Percentiles rank a stretch among this genome's conserved stretches.
Evolutionary conservation across 2,329 filamentous ascomycete genomes (phyloP).

Genomic region (Colletotrichum destructivum): DNA sequence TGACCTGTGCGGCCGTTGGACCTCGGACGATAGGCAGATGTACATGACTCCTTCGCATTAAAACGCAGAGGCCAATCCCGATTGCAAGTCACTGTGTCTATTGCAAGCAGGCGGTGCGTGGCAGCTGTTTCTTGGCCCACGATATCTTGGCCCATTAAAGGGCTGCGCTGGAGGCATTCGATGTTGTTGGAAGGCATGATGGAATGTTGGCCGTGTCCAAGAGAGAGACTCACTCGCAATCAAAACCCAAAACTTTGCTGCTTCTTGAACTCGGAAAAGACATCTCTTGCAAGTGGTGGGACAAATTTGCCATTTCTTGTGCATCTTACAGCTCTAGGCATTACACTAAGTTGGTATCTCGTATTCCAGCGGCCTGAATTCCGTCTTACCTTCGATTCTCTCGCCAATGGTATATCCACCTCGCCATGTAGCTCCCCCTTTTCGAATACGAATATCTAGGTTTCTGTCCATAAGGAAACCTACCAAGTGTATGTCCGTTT

Average conservation of each 20-base stretch:
- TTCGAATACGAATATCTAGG: background rate
- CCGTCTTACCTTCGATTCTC: slow-evolving; percentile 9
- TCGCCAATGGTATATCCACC: slow-evolving; percentile 39
- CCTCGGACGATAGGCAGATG: background rate
- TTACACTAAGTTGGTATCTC: slow-evolving; percentile 7
- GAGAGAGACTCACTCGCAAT: background rate
- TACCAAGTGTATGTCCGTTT: background rate
- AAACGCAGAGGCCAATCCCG: too few relatives aligned
- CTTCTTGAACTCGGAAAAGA: background rate
- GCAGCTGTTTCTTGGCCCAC: background rate
- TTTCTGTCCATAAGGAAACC: background rate
- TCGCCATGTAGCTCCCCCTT: slow-evolving; percentile 23
- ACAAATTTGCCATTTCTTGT: slow-evolving; percentile 17
- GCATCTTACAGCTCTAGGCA: slow-evolving; percentile 18
- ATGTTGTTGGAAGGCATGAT: background rate
- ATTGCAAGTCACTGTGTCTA: background rate
- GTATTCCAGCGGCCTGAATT: slow-evolving; percentile 7
- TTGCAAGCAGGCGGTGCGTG: background rate
- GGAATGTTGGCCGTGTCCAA: too few relatives aligned
- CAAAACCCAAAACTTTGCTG: background rate
- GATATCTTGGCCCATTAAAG: too few relatives aligned
- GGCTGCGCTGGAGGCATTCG: background rate
- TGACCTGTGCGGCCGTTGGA: background rate
- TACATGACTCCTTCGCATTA: background rate
- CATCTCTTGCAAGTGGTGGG: background rate